Base-by-base conservation (phyloP, 169 alveolate genomes). In the Babesia bigemina region DNA sequence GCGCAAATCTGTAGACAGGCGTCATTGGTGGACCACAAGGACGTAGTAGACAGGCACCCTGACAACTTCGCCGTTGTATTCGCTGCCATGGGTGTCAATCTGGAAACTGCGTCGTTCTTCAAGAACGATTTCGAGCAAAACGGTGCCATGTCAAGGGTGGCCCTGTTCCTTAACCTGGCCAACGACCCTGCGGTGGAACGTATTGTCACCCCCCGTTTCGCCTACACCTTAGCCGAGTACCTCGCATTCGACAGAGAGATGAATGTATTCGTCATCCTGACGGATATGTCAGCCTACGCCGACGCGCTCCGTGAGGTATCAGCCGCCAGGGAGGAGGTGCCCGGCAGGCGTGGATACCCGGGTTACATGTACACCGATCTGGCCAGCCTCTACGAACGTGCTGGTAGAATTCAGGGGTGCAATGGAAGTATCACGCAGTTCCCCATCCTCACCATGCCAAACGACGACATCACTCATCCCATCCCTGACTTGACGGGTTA, bases 321-420 rank as follows among this genome's bases (percentile, higher is more conserved):
- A 7, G 99, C 99, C 14, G 99, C 99, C n/a, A 95, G 99, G 86
- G 99, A 98, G 86, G 99, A 98, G 92, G 99, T 98, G 60, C 99
- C 99, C 48, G 99, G 99, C 16, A 95, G 99, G 78, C 91, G 99
- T 79, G 99, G 99, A 24, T 98, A 97, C 86, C 99, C 99, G 12
- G 99, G 99, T 65, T 98, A 98, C 94, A 96, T 98, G 99, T 98
- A 97, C 83, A 97, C 99, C 53, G 99, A 98, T 92, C 92, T 98
- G 59, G 95, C 99, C 11, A 96, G 99, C 22, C 97, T 98, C 70
- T 98, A 98, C 87, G 99, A 98, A 84, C 91, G 99, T 75, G 99
- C 99, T 0, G 99, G 99, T 29, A 93, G 99, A 58, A 99, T 98
- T 45, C 96, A 94, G 77, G 99, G 99, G 28, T 94, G 98, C 63